Evolutionary conservation across 352 stramenopile genomes (phyloP), one percentile per base, ranked within the genome.

Genomic region (Pythium sp.): DNA sequence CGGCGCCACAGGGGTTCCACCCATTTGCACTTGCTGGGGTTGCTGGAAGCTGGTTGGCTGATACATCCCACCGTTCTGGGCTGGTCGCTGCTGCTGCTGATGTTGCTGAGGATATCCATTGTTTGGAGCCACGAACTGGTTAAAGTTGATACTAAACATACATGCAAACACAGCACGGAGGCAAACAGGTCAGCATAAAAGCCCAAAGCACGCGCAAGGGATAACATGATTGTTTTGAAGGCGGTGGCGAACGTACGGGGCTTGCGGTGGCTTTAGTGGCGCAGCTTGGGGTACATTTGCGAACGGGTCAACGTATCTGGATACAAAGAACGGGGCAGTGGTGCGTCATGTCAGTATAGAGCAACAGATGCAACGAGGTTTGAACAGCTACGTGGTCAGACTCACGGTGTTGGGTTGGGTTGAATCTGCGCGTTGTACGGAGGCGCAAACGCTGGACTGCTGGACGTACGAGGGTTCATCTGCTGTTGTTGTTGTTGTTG

Each of bases 221-320:
- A 22, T 12, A 24, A 5, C 43, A 51, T 2, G 43, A 24, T 51
- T n/a, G 41, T n/a, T 15, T 49, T n/a, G 14, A 49, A n/a, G 41
- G 38, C 18, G 14, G 15, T 47, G 41, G 15, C 15, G 43, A 51
- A 68, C 70, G 61, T 58, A 85, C 75, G 71, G 58, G 15, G 65
- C 68, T 24, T 70, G 60, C 9, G 59, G 56, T 24, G 82, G 80
- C 61, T 88, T 89, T 22, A 82, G 47, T 26, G 80, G 72, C n/a
- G 71, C 64, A 7, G 81, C 70, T 32, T 85, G 74, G 28, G 73
- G 51, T 43, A 84, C 76, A 28, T 66, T 72, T 49, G 81, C 85
- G 43, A 93, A 91, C 20, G 85, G 81, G 67, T 93, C 81, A 14
- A 89, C 78, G 56, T 86, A 90, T 30, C 72, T 78, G 15, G 12